Base-by-base conservation (phyloP, 768 basidiomycete genomes). In the Suillus americanus region DNA sequence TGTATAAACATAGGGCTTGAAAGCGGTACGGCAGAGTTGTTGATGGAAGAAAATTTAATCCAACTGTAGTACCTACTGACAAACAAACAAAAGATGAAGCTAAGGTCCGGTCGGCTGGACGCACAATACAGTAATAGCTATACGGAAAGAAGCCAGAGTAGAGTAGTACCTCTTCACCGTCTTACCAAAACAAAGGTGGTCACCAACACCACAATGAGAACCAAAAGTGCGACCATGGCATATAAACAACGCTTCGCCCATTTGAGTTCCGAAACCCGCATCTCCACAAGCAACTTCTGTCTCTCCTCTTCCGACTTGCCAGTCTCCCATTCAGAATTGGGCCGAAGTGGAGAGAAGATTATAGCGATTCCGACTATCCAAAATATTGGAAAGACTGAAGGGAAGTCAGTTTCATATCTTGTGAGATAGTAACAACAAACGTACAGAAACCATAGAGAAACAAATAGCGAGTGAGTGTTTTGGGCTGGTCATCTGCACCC, bases 401-500 rank as follows among this genome's bases (percentile, higher is more conserved):
- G 62, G 64, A 66, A 23, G 53, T 23, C 16, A 54, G 16, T 7
- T 10, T 18, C 4, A 56, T 62, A 2, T 67, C 57, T 38, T 23
- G 16, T 12, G n/a, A 23, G 37, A 64, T 63, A 61, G 46, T 23
- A 53, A 50, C 45, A 60, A 38, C 62, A 45, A 23, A 75, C 87
- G 70, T 68, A 88, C 87, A 70, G 70, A 89, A 88, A 51, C 86
- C 86, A 64, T 87, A 87, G 69, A 83, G 84, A 77, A 89, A 88
- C 54, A 89, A 73, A 71, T 83, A 86, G 75, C 83, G 81, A 7
- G 87, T 84, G 57, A 88, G 82, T 30, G 86, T 88, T 5, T 79
- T 73, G 40, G 81, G 80, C 76, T 89, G 85, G 25, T 77, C 74
- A 63, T 78, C 38, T 73, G 72, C 60, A 28, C 25, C 14, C 3